Evolutionary conservation across 2,329 filamentous ascomycete genomes (phyloP).

Genomic region (Triangularia verruculosa): DNA sequence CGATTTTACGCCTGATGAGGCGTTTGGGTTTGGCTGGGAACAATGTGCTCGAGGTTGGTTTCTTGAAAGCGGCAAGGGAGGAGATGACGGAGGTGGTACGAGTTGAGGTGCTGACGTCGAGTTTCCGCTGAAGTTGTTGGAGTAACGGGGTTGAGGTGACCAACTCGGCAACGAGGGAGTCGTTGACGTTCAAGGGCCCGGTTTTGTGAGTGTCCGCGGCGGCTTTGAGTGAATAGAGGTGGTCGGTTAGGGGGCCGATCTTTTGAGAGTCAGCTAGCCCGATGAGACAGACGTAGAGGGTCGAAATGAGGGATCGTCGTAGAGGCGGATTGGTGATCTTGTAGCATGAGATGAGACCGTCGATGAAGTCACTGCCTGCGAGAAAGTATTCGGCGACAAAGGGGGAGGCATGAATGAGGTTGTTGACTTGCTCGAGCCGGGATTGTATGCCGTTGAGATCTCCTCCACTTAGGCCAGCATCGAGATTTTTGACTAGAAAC

Average conservation of each 20-base stretch:
- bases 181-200: conserved; percentile 55
- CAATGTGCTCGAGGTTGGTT: conserved; percentile 42
- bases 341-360: conserved; percentile 67
- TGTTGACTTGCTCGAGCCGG: conserved; percentile 57
- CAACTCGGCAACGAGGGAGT: conserved; percentile 76
- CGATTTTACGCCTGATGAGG: conserved; percentile 49
- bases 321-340: conserved; percentile 60
- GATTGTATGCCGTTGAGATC: conserved; percentile 54
- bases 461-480: conserved; percentile 52
- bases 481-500: conserved; percentile 59
- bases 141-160: conserved; percentile 78
- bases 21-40: conserved; percentile 48
- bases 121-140: conserved; percentile 55
- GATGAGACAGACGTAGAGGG: conserved; percentile 70
- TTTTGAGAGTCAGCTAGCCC: conserved; percentile 68
- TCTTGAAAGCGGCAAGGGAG: conserved; percentile 58
- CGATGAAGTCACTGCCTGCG: conserved; percentile 83
- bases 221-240: conserved; percentile 75
- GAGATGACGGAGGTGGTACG: conserved; percentile 60
- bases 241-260: conserved; percentile 73
- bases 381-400: conserved; percentile 62
- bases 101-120: conserved; percentile 47
- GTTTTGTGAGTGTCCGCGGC: conserved; percentile 63
- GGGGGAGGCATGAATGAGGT: conserved; percentile 60
- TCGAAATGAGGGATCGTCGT: conserved; percentile 66